A percentile compares a stretch with the other conserved stretches of the same genome.
These are phyloP conservation scores for Exophiala oligosperma DNA, from an alignment of 2,329 filamentous ascomycete species.

Conservation along the genomic window DNA sequence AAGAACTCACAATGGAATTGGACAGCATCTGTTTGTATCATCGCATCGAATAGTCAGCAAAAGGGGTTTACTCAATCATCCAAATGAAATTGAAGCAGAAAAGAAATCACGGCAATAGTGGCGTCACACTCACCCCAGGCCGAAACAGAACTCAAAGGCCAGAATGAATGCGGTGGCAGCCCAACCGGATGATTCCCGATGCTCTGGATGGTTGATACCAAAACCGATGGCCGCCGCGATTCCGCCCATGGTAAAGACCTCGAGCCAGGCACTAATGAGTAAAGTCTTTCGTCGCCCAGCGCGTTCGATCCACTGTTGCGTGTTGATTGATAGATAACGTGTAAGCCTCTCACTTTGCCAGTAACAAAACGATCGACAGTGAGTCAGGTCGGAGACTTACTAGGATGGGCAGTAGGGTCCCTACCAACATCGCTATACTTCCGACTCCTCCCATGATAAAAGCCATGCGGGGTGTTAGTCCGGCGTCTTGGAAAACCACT, in stretches of 20 bases:
- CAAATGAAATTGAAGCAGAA: too few species aligned
- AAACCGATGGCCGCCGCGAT: constrained; percentile 4
- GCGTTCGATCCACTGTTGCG: too few species aligned
- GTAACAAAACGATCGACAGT: too few species aligned
- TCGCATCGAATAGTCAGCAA: neutral
- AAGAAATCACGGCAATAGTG: too few species aligned
- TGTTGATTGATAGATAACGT: too few species aligned
- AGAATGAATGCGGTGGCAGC: constrained; percentile 8
- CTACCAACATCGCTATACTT: constrained; percentile 3
- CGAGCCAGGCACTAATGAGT: neutral
- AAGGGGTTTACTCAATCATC: too few species aligned
- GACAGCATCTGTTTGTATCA: neutral
- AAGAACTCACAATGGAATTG: neutral
- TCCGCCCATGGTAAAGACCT: constrained; percentile 2
- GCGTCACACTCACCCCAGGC: neutral
- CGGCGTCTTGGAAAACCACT: constrained; percentile 5
- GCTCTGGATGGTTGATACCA: constrained; percentile 1
- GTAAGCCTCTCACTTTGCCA: too few species aligned
- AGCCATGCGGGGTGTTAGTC: neutral
- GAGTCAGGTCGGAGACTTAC: neutral
- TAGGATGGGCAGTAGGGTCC: neutral
- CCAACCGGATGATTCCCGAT: neutral
- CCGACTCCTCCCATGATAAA: constrained; percentile 3
- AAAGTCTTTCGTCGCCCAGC: too few species aligned
- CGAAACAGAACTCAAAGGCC: constrained; percentile 3